Evolutionary conservation across 2,329 filamentous ascomycete species (phyloP).

Genomic region (Neonectria punicea): DNA sequence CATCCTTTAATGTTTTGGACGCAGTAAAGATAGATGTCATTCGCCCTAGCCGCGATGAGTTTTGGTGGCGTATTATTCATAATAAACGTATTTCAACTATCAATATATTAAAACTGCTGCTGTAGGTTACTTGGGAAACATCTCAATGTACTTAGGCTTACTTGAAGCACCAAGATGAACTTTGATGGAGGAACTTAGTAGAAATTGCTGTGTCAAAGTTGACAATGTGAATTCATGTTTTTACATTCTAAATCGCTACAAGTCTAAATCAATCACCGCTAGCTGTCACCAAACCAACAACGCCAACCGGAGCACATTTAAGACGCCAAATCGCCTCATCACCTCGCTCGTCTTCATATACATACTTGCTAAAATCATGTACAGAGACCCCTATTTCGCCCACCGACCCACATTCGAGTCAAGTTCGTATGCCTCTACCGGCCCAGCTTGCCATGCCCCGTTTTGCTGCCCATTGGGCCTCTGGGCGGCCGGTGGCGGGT

Average conservation of each 20-base stretch:
- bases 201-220: too few relatives aligned
- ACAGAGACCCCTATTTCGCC: conserved; percentile 4
- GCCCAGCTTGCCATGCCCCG: conserved; percentile 50
- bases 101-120: too few relatives aligned
- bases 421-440: conserved; percentile 48
- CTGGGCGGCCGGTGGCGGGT: conserved; percentile 22
- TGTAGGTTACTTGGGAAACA: too few relatives aligned
- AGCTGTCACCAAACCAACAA: conserved; percentile 15
- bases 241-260: conserved; percentile 3
- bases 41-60: too few relatives aligned
- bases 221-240: background rate
- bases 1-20: too few relatives aligned
- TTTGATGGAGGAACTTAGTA: too few relatives aligned
- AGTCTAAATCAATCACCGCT: background rate
- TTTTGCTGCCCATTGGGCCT: conserved; percentile 30
- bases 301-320: conserved; percentile 22
- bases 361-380: background rate
- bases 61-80: too few relatives aligned
- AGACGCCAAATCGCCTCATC: conserved; percentile 4
- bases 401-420: conserved; percentile 35
- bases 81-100: too few relatives aligned
- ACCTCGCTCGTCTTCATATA: background rate
- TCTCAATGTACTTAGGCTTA: too few relatives aligned
- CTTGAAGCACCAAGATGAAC: too few relatives aligned
- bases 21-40: too few relatives aligned